Evolutionary conservation across 2,329 filamentous ascomycete species (phyloP).

Genomic region (Lasiodiplodia sp.): DNA sequence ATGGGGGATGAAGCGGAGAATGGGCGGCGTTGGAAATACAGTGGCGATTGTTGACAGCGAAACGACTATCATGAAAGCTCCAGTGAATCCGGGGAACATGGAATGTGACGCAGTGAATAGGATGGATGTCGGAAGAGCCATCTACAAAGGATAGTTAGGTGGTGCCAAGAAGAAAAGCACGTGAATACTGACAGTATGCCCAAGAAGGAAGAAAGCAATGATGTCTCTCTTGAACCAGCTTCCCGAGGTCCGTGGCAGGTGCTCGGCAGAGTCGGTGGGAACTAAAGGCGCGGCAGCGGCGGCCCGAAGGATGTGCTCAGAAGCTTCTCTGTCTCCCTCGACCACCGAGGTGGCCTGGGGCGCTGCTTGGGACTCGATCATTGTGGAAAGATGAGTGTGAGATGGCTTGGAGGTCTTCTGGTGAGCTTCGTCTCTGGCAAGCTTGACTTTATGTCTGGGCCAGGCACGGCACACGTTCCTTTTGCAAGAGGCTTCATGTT

Average conservation of each 20-base stretch:
- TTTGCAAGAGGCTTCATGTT: background rate
- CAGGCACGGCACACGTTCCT: background rate
- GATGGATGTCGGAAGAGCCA: constrained; percentile 15
- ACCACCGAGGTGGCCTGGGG: background rate
- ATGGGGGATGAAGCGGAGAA: constrained; percentile 1
- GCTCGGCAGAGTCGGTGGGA: background rate
- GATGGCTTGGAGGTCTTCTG: background rate
- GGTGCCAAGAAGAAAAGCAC: no score
- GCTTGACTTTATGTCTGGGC: background rate
- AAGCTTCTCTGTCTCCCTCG: constrained; percentile 7
- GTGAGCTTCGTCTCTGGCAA: background rate
- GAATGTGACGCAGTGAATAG: constrained; percentile 16
- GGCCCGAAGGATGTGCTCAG: background rate
- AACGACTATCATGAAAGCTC: constrained; percentile 4
- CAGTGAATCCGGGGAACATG: constrained; percentile 5
- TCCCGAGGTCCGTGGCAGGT: background rate
- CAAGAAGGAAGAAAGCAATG: constrained; percentile 19
- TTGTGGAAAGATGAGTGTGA: background rate
- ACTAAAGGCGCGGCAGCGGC: background rate
- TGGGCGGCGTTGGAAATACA: background rate
- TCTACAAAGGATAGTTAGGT: background rate
- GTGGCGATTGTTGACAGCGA: background rate
- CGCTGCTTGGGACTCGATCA: background rate
- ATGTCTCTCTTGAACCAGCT: constrained; percentile 12
- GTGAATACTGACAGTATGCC: background rate